These are phyloP conservation scores for Fusarium cicatricum DNA, from an alignment of 2,329 filamentous ascomycete species.

Conservation along the genomic window DNA sequence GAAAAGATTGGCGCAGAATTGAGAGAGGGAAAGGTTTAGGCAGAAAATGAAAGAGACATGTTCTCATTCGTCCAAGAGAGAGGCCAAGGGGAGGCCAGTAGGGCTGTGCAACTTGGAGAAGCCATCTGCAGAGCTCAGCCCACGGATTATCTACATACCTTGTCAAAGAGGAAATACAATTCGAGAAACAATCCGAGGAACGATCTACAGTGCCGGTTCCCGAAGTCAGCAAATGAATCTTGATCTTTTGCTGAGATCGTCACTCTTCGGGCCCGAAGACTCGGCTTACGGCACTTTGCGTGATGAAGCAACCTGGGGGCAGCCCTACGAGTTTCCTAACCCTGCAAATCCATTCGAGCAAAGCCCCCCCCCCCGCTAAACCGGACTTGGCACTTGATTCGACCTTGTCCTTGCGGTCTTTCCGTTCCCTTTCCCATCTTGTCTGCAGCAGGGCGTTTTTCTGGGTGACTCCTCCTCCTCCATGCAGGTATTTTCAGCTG, in stretches of 20 bases:
- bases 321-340: conserved; percentile 23
- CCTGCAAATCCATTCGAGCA: not conserved
- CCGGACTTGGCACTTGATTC: conserved; percentile 21
- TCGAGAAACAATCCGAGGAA: too few relatives aligned
- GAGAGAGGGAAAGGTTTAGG: too few relatives aligned
- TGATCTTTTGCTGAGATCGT: not conserved
- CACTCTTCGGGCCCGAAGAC: conserved; percentile 6
- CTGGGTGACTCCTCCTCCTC: too few relatives aligned
- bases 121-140: too few relatives aligned
- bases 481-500: too few relatives aligned
- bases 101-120: too few relatives aligned
- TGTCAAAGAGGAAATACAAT: not conserved
- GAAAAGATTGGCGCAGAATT: not conserved
- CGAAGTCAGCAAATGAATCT: not conserved
- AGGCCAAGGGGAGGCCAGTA: too few relatives aligned
- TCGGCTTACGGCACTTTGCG: conserved; percentile 6
- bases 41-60: too few relatives aligned
- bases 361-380: conserved; percentile 21
- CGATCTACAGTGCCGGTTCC: not conserved
- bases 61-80: too few relatives aligned
- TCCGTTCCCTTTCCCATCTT: not conserved
- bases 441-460: too few relatives aligned
- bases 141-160: too few relatives aligned
- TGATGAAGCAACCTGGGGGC: conserved; percentile 19
- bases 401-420: not conserved